Evolutionary conservation across 257 asterid species (phyloP), one percentile per base, ranked within the genome.

Genomic region (Solanum paucissectum): DNA sequence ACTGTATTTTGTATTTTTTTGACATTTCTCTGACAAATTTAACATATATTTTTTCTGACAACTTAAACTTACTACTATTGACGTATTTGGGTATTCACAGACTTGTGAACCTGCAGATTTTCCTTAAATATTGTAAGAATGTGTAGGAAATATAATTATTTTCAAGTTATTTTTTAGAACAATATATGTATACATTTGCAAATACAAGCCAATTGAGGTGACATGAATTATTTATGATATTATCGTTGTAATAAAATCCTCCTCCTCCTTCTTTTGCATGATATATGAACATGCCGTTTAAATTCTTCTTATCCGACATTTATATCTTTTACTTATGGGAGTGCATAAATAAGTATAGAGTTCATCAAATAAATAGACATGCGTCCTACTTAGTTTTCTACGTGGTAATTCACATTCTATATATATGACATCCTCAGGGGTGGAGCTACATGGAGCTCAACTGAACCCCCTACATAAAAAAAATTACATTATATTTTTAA

Each of bases 1-100:
- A 60, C 62, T 73, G 11, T 23, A 52, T 52, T 16, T 52, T 49
- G 60, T 52, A 60, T 60, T 60, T 60, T 58, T 5, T 33, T 49
- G 38, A 36, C 46, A 46, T 29, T 10, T 6, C 9, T 77, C 91
- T 87, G 89, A 85, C 89, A 82, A 90, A 77, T 86, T 20, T 8
- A 8, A 33, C 13, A 71, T 32, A 4, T 16, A 1, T 71, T 71
- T 71, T 33, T 16, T 2, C 42, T 32, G 79, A 33, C 79, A 72
- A 72, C 5, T 71, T 34, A 52, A 64, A 83, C 42, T 73, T 87
- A 60, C 74, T 86, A 77, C 16, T n/a, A 27, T 27, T 69, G 40
- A 71, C 76, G 76, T 71, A 7, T 71, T 71, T 71, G 21, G 40
- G 37, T 66, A 49, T 46, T 55, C 69, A 49, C 12, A 71, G 87